Evolutionary conservation across 2,329 filamentous ascomycete species (phyloP).

Genomic region (Cordyceps cicadae): DNA sequence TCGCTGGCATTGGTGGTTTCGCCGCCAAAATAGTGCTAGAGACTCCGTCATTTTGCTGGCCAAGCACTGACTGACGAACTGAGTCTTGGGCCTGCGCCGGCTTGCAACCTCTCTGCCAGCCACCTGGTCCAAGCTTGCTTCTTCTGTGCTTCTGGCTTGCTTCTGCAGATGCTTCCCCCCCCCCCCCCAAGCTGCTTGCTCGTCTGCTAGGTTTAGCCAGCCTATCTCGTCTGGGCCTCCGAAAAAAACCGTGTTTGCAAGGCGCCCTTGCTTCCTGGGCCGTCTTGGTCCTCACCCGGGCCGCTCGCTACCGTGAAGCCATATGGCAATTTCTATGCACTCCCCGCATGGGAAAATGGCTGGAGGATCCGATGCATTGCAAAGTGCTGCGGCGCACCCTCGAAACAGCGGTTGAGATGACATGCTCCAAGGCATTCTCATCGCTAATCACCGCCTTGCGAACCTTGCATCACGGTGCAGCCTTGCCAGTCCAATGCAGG

Average conservation of each 20-base stretch:
- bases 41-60: neutral
- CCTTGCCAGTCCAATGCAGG: neutral
- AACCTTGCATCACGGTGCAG: neutral
- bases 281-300: neutral
- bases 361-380: neutral
- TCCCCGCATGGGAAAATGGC: neutral
- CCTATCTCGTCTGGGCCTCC: neutral
- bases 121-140: conserved; percentile 5
- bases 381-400: neutral
- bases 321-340: conserved; percentile 1
- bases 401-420: neutral
- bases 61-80: neutral
- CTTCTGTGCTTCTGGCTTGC: conserved; percentile 4
- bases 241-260: neutral
- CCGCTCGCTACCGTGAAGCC: neutral
- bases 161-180: conserved; percentile 6
- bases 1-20: neutral
- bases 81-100: neutral
- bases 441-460: neutral
- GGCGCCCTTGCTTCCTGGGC: neutral
- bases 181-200: neutral
- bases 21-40: neutral
- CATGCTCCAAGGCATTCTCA: neutral
- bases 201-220: neutral
- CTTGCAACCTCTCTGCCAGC: neutral